These are phyloP conservation scores for Arthrobotrys entomopaga DNA, from an alignment of 2,329 filamentous ascomycete species.

Conservation along the genomic window DNA sequence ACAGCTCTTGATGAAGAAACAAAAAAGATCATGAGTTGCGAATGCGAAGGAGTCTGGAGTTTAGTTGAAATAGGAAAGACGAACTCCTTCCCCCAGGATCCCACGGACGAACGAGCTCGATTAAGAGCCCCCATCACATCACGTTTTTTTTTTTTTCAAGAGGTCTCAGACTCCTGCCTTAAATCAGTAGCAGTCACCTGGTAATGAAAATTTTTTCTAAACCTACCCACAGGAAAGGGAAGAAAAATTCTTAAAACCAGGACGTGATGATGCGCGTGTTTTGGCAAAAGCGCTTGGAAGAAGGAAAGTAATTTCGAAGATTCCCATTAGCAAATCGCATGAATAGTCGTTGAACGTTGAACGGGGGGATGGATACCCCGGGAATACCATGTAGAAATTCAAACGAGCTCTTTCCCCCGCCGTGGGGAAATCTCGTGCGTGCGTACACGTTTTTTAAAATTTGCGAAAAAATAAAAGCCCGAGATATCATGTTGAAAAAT, in stretches of 20 bases:
- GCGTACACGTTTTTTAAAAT: background rate
- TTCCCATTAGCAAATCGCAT: constrained; percentile 51
- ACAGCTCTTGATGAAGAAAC: too few species aligned
- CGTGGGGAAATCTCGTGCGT: background rate
- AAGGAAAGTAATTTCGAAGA: background rate
- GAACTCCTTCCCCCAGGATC: constrained; percentile 40
- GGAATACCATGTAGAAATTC: background rate
- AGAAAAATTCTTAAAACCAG: too few species aligned
- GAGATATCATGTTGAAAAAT: background rate
- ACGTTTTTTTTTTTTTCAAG: constrained; percentile 17
- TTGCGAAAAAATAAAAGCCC: too few species aligned
- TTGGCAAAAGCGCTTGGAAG: constrained; percentile 31
- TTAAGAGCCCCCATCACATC: constrained; percentile 31
- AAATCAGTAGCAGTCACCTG: constrained; percentile 42
- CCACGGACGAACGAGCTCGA: constrained; percentile 30
- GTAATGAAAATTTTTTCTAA: constrained; percentile 44
- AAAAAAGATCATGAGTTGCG: constrained; percentile 34
- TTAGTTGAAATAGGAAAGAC: constrained; percentile 44
- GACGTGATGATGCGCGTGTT: constrained; percentile 22
- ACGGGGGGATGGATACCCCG: background rate
- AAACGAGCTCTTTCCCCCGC: background rate
- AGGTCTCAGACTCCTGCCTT: constrained; percentile 19
- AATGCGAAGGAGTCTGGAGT: background rate
- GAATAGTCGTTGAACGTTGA: background rate
- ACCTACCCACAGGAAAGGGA: background rate